Percentiles rank a stretch among this genome's conserved stretches.
These are phyloP conservation scores for Pseudofabraea citricarpa DNA, from an alignment of 2,329 filamentous ascomycete genomes.

Conservation along the genomic window DNA sequence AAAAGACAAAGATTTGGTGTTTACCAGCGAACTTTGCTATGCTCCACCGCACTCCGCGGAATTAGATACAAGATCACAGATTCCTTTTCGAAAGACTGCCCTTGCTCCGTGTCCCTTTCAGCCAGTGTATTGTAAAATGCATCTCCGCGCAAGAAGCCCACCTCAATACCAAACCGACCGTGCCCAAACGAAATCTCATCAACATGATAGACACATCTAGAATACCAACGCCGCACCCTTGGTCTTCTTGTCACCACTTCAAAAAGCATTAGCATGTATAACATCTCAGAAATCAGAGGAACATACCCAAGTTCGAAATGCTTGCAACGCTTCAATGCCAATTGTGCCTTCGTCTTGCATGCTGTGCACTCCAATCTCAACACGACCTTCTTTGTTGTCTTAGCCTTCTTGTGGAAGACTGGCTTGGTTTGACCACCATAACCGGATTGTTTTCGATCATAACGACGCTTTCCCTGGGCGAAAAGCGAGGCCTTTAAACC, in stretches of 20 bases:
- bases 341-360: conserved; percentile 98
- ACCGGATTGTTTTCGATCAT: conserved; percentile 98
- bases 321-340: conserved; percentile 99
- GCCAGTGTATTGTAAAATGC: conserved; percentile 7
- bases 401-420: conserved; percentile 99
- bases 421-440: conserved; percentile 99
- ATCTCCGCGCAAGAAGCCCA: conserved; percentile 16
- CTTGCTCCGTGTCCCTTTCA: conserved; percentile 16
- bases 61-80: conserved; percentile 24
- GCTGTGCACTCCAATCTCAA: conserved; percentile 94
- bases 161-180: conserved; percentile 13
- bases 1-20: conserved; percentile 5
- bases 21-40: conserved; percentile 27
- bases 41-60: conserved; percentile 18
- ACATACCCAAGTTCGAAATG: conserved; percentile 99
- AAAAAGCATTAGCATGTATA: conserved; percentile 35
- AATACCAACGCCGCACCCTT: conserved; percentile 99
- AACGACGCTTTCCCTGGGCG: conserved; percentile 99
- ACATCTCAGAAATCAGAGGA: conserved; percentile 20
- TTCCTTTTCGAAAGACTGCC: conserved; percentile 3
- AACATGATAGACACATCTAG: conserved; percentile 55
- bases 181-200: conserved; percentile 17
- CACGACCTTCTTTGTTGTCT: conserved; percentile 99
- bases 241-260: conserved; percentile 99
- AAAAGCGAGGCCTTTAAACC: conserved; percentile 71